Evolutionary conservation across 1,284 basidiomycete genomes (phyloP), one percentile per base, ranked within the genome.

Genomic region (Naganishia sp.): DNA sequence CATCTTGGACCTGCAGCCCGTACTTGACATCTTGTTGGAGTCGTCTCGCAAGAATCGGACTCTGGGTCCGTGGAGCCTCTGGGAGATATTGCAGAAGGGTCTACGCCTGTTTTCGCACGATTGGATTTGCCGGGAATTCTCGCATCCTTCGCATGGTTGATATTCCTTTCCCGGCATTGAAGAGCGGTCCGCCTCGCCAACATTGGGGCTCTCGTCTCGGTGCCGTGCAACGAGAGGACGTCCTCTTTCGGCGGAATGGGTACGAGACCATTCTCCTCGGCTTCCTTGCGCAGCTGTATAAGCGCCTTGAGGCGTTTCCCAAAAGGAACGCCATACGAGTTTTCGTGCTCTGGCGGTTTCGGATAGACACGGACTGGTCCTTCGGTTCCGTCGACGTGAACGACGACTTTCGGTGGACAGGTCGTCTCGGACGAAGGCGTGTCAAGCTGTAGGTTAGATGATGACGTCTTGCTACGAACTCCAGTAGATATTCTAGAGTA

Each of bases 251-350:
- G 6, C 15, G 4, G 15, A 5, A 43, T 5, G 1, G 59, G 48
- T 3, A 52, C 59, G 18, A 52, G 48, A 21, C 59, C 59, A 9
- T 11, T 39, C 23, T 42, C 48, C 39, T 61, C 59, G n/a, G 59
- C 59, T n/a, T 61, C 36, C 21, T 50, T 52, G 13, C 59, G 59
- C 28, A 61, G 21, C 6, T 61, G n/a, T 21, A 61, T 25, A 39
- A 61, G 25, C 10, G 59, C 59, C 23, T 61, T 50, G 5, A 61
- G n/a, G 10, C 59, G 59, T 50, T 61, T 43, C 33, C 59, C 59
- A n/a, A 61, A 61, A 2, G 59, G 59, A 23, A 61, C 59, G 21
- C 59, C 59, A 21, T 61, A 61, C 25, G 48, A 48, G 16, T 57
- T 57, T 23, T 57, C 23, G 28, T 61, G 43, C 3, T 52, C 59